Conservation (phyloP, 2,329 filamentous ascomycete species). For the Ophiocordyceps robertsii region DNA sequence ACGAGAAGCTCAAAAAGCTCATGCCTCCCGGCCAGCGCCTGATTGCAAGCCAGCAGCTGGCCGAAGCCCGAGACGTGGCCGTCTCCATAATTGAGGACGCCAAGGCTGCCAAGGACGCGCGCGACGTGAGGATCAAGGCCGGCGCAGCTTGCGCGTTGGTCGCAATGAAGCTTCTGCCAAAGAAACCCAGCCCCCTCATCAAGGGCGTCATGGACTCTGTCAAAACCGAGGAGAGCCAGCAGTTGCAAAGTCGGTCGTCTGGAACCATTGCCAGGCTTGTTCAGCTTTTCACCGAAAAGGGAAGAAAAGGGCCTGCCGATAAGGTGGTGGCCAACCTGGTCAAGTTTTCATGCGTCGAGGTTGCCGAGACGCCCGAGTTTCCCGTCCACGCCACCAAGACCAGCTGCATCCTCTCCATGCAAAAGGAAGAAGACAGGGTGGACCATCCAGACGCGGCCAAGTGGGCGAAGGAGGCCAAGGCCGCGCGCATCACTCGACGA, state of each 20-base stretch:
- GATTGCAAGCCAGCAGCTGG: conserved; percentile 65
- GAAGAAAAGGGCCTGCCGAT: conserved; percentile 75
- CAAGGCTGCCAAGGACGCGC: conserved; percentile 60
- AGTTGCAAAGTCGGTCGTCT: conserved; percentile 77
- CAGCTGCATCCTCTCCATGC: conserved; percentile 76
- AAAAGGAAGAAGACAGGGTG: conserved; percentile 91
- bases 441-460: conserved; percentile 85
- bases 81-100: conserved; percentile 67
- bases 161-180: conserved; percentile 75
- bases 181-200: conserved; percentile 86
- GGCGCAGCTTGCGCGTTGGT: conserved; percentile 80
- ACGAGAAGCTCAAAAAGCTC: conserved; percentile 75
- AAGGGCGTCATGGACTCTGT: conserved; percentile 98
- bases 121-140: conserved; percentile 76
- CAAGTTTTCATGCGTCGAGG: conserved; percentile 96
- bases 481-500: conserved; percentile 77
- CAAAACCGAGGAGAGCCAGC: conserved; percentile 83
- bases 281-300: conserved; percentile 68
- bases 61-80: conserved; percentile 61
- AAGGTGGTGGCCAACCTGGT: conserved; percentile 93
- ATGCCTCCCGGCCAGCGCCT: conserved; percentile 80
- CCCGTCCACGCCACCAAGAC: conserved; percentile 67
- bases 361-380: conserved; percentile 94
- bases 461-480: conserved; percentile 79
- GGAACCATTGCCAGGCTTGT: conserved; percentile 74